Evolutionary conservation across 208 protist genomes (phyloP).

Genomic region (Naegleria lovaniensis): DNA sequence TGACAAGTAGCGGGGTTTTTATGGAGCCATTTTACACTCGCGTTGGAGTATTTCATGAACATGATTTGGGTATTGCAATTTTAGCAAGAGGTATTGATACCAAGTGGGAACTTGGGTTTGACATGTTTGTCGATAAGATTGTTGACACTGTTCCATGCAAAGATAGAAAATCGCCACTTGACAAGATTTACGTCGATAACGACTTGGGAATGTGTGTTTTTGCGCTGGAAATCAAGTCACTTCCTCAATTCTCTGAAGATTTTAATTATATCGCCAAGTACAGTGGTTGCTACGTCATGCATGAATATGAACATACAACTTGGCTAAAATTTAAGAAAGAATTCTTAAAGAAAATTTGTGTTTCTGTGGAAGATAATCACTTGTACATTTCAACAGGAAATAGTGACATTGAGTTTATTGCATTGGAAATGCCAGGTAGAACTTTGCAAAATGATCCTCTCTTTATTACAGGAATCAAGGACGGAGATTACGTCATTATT

Average conservation of each 20-base stretch:
- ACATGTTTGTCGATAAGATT: background rate
- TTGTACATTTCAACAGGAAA: background rate
- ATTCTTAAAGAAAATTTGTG: background rate
- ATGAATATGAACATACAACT: background rate
- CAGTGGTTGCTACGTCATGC: background rate
- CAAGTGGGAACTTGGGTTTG: background rate
- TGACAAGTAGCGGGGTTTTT: background rate
- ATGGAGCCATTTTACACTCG: background rate
- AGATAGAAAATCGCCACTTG: background rate
- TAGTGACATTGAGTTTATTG: background rate
- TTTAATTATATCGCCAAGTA: background rate
- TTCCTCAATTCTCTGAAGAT: background rate
- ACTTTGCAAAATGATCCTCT: background rate
- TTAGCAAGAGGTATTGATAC: background rate
- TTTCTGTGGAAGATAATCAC: background rate
- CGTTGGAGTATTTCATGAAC: background rate
- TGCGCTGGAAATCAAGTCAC: background rate
- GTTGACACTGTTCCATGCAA: background rate
- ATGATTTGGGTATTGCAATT: background rate
- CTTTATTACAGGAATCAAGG: background rate
- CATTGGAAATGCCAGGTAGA: background rate
- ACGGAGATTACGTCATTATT: background rate
- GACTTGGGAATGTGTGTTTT: background rate
- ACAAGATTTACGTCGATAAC: background rate
- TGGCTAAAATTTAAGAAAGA: background rate